Evolutionary conservation across 352 stramenopile genomes (phyloP).

Genomic region (Aphanomyces stellatus): DNA sequence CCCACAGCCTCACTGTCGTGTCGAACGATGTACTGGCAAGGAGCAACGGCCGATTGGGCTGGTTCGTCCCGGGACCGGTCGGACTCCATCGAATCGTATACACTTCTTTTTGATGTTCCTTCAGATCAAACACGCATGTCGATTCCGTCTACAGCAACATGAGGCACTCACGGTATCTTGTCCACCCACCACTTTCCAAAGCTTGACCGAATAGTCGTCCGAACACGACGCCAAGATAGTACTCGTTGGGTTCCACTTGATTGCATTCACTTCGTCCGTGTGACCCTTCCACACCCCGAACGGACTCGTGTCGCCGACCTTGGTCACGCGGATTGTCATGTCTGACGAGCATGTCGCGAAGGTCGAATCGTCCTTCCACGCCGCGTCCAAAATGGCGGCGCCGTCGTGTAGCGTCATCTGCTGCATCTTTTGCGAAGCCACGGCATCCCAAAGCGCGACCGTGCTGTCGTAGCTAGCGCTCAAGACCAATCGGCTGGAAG

Average conservation of each 20-base stretch:
- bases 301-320: conserved; percentile 63
- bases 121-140: conserved; percentile 67
- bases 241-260: conserved; percentile 95
- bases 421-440: conserved; percentile 87
- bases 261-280: conserved; percentile 96
- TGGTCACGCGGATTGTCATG: conserved; percentile 85
- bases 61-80: conserved; percentile 53
- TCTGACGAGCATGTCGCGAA: conserved; percentile 95
- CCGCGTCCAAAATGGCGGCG: conserved; percentile 79
- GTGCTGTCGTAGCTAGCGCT: conserved; percentile 84
- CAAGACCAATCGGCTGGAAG: conserved; percentile 57
- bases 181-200: conserved; percentile 82
- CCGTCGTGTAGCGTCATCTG: conserved; percentile 90
- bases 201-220: conserved; percentile 97
- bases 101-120: conserved; percentile 90
- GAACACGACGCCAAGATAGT: conserved; percentile 94
- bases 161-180: neutral
- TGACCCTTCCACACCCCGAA: conserved; percentile 89
- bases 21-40: conserved; percentile 95
- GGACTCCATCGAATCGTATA: conserved; percentile 92
- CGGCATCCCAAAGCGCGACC: conserved; percentile 71
- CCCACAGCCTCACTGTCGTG: conserved; percentile 92
- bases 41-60: conserved; percentile 60
- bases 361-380: conserved; percentile 91
- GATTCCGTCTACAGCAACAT: conserved; percentile 21